phyloP scores from a whole-genome alignment of 1,139 yeast genomes.

The Groenewaldozyma sp. region DNA sequence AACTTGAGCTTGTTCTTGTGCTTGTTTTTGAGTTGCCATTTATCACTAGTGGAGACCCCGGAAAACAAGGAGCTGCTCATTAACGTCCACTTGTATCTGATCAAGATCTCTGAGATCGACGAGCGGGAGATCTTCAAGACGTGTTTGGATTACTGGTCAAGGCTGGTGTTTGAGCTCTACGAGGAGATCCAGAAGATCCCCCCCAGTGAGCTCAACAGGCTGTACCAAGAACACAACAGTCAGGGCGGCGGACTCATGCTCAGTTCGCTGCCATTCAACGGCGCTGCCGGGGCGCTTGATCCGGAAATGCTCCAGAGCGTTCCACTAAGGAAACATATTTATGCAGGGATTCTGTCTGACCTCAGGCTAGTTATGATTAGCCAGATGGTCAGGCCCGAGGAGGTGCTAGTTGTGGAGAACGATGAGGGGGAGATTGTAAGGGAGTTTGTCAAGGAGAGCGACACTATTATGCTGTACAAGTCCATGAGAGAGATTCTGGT shows the following conservation, averaged over 20 bases:
- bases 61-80: conserved; percentile 53
- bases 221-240: conserved; percentile 45
- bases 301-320: conserved; percentile 67
- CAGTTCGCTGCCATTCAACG: conserved; percentile 34
- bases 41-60: conserved; percentile 60
- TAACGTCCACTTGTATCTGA: conserved; percentile 69
- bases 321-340: conserved; percentile 80
- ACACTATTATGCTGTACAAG: conserved; percentile 89
- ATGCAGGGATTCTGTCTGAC: conserved; percentile 64
- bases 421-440: conserved; percentile 99
- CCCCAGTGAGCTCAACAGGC: conserved; percentile 58
- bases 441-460: conserved; percentile 94
- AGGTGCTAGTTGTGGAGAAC: conserved; percentile 89
- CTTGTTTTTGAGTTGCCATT: conserved; percentile 72
- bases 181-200: conserved; percentile 81
- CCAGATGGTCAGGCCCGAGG: conserved; percentile 98
- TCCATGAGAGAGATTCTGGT: conserved; percentile 94
- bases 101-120: conserved; percentile 81
- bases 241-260: conserved; percentile 10
- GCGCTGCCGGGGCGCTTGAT: conserved; percentile 73
- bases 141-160: conserved; percentile 89
- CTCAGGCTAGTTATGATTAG: conserved; percentile 87
- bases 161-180: conserved; percentile 69
- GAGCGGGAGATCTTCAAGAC: conserved; percentile 95
- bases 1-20: conserved; percentile 91